phyloP scores from a whole-genome alignment of 2,329 filamentous ascomycete genomes.

The Talaromyces atroroseus region DNA sequence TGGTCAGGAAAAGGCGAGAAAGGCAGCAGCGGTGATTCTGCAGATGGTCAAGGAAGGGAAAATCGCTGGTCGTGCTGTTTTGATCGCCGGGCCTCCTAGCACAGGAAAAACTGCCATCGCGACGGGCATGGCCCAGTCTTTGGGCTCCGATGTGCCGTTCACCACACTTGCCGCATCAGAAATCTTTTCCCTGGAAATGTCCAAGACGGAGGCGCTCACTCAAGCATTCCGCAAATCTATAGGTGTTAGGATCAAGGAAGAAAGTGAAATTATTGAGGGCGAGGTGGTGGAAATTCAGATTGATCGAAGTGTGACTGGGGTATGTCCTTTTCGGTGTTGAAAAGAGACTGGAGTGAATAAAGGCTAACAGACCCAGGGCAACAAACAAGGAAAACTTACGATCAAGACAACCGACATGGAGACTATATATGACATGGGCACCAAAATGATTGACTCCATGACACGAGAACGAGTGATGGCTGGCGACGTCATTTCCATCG shows the following conservation, averaged over 20 bases:
- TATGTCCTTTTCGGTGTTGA: constrained; percentile 28
- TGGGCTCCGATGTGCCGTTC: constrained; percentile 91
- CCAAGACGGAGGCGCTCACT: constrained; percentile 94
- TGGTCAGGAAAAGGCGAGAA: constrained; percentile 92
- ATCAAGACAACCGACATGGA: constrained; percentile 99
- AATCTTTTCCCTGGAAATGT: constrained; percentile 99
- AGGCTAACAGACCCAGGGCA: constrained; percentile 49
- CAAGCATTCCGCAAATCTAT: constrained; percentile 99
- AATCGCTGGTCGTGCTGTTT: constrained; percentile 88
- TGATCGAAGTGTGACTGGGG: constrained; percentile 88
- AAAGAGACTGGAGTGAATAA: constrained; percentile 14
- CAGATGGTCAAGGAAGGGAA: constrained; percentile 99
- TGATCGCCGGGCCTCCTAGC: constrained; percentile 92
- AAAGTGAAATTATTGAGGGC: constrained; percentile 98
- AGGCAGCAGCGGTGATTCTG: constrained; percentile 90
- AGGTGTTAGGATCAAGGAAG: constrained; percentile 95
- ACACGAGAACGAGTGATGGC: constrained; percentile 99
- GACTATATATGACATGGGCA: constrained; percentile 98
- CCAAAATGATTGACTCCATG: constrained; percentile 99
- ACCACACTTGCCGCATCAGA: constrained; percentile 93
- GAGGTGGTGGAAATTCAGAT: constrained; percentile 99
- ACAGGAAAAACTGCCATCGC: constrained; percentile 98
- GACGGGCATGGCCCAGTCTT: constrained; percentile 96
- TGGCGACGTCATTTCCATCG: constrained; percentile 95
- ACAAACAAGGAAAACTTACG: constrained; percentile 97